phyloP scores from a whole-genome alignment of 1,284 basidiomycete genomes.

The Macrocystidia cucumis region DNA sequence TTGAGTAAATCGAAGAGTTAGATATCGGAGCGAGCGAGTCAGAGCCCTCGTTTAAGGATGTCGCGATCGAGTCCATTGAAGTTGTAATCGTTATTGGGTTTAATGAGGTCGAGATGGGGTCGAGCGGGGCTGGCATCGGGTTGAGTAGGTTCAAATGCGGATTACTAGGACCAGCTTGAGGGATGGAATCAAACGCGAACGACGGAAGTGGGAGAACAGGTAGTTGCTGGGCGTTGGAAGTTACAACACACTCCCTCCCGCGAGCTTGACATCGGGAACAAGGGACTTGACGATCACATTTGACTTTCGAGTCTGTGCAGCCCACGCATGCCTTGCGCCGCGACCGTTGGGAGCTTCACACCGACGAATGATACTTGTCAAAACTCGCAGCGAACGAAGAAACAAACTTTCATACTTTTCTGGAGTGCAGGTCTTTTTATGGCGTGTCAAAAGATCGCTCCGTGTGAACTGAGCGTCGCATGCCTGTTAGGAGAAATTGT shows the following conservation, averaged over 20 bases:
- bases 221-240: slow-evolving; percentile 35
- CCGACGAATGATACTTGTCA: slow-evolving; percentile 13
- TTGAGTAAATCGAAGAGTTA: too few species aligned
- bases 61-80: background rate
- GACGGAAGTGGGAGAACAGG: slow-evolving; percentile 15
- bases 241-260: slow-evolving; percentile 54
- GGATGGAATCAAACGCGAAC: slow-evolving; percentile 5
- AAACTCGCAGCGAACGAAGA: background rate
- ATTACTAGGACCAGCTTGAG: too few species aligned
- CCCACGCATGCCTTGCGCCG: slow-evolving; percentile 42
- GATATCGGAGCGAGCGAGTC: too few species aligned
- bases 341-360: slow-evolving; percentile 29
- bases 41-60: too few species aligned
- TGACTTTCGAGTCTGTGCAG: slow-evolving; percentile 65
- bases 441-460: slow-evolving; percentile 49
- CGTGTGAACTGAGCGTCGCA: slow-evolving; percentile 50
- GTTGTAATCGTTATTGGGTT: background rate
- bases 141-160: background rate
- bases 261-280: slow-evolving; percentile 57
- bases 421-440: slow-evolving; percentile 49
- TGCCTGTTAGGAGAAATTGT: slow-evolving; percentile 22
- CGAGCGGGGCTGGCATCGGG: background rate
- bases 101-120: background rate
- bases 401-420: slow-evolving; percentile 36
- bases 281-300: slow-evolving; percentile 60